Conservation (phyloP, 1,284 basidiomycete species). For the Sanghuangporus baumii region DNA sequence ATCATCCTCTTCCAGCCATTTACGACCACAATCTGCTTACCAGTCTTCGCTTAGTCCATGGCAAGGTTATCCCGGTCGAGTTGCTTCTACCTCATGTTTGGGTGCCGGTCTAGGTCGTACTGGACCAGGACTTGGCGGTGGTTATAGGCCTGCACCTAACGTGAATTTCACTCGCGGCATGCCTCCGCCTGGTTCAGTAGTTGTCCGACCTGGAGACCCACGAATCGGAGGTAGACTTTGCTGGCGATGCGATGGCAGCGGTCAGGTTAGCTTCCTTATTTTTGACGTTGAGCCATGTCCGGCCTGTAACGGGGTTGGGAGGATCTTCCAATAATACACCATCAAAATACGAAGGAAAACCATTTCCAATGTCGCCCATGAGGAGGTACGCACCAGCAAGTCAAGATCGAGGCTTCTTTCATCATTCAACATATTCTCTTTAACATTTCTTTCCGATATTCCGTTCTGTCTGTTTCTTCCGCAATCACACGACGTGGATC, state of each 20-base stretch:
- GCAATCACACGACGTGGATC: too few species aligned
- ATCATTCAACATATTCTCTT: too few species aligned
- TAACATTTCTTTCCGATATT: too few species aligned
- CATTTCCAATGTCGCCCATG: too few species aligned
- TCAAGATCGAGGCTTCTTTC: too few species aligned
- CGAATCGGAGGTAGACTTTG: conserved; percentile 62
- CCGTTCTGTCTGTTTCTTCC: too few species aligned
- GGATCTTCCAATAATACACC: conserved; percentile 32
- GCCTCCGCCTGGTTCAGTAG: conserved; percentile 27
- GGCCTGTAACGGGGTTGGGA: conserved; percentile 55
- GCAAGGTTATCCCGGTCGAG: conserved; percentile 13
- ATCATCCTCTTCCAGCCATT: conserved; percentile 18
- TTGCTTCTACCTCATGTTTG: neutral
- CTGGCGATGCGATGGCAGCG: conserved; percentile 58
- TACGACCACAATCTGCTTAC: conserved; percentile 19
- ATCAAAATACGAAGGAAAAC: too few species aligned
- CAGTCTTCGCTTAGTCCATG: conserved; percentile 22
- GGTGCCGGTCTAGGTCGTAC: neutral
- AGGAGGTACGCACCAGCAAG: too few species aligned
- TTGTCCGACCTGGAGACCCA: conserved; percentile 61
- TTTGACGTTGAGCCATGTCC: conserved; percentile 46
- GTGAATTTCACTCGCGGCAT: conserved; percentile 14
- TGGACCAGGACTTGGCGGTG: neutral
- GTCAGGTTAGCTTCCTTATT: conserved; percentile 45
- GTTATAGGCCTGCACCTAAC: neutral